A percentile compares a stretch with the other conserved stretches of the same genome.
Conservation (phyloP, 1,139 yeast species). For the Ashbya aceris region DNA sequence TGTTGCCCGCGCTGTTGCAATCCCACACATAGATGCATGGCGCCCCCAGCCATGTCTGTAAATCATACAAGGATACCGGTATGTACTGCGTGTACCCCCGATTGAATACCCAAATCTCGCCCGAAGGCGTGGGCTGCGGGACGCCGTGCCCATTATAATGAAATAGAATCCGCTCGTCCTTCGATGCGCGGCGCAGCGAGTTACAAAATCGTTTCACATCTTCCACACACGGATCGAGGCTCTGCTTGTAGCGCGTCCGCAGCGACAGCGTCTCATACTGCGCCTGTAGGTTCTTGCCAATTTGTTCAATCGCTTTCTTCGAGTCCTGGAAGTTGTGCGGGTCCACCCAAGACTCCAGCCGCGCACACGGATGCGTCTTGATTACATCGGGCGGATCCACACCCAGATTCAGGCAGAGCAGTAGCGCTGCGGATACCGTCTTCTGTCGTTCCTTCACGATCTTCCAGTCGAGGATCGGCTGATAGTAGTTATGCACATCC, state of each 20-base stretch:
- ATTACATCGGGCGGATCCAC: conserved; percentile 96
- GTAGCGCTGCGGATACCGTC: conserved; percentile 90
- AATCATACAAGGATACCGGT: conserved; percentile 85
- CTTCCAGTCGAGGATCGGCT: conserved; percentile 83
- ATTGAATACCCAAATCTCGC: conserved; percentile 99
- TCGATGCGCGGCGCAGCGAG: conserved; percentile 78
- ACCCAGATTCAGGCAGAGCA: conserved; percentile 82
- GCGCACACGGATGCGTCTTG: conserved; percentile 91
- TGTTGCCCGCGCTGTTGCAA: conserved; percentile 91
- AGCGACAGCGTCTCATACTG: conserved; percentile 86
- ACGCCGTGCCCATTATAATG: conserved; percentile 99
- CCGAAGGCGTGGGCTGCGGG: conserved; percentile 92
- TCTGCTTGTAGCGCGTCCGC: conserved; percentile 82
- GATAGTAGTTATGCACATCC: conserved; percentile 44
- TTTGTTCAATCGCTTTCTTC: conserved; percentile 83
- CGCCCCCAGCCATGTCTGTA: conserved; percentile 96
- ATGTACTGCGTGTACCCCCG: conserved; percentile 95
- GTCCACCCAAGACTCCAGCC: conserved; percentile 88
- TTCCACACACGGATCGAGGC: conserved; percentile 90
- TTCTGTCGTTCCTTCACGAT: conserved; percentile 81
- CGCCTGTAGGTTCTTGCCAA: conserved; percentile 77
- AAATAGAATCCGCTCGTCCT: conserved; percentile 81
- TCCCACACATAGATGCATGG: conserved; percentile 94
- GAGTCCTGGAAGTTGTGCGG: conserved; percentile 79
- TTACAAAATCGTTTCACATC: conserved; percentile 90